Evolutionary conservation across 441 rosid species (phyloP), one percentile per base, ranked within the genome.

Genomic region (Geranium incanum): DNA sequence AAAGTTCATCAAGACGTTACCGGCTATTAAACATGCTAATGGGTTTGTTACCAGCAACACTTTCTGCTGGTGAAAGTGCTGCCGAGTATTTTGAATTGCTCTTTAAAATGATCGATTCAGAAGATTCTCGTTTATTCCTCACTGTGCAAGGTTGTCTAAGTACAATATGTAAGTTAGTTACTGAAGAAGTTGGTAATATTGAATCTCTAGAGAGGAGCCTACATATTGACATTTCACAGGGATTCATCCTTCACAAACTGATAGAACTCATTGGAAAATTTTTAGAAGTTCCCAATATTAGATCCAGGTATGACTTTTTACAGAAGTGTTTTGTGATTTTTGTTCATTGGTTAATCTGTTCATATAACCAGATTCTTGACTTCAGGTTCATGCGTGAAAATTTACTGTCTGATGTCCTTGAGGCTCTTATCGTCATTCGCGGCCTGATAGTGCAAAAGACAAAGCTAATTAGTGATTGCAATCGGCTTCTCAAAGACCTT

Each of bases 391-490:
- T 95, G 99, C 88, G 81, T 43, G 97, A 92, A 71, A 88, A 92
- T 87, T 84, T 92, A 83, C 81, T 97, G 66, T 85, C 92, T n/a
- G 91, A 95, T 82, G 89, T 97, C 79, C 92, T 97, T 36, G 99
- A 97, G 85, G 96, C 97, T 78, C 97, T 97, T 76, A 95, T 92
- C 76, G 96, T 97, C 78, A 97, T 92, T 70, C 95, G 92, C 63
- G 96, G 99, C 76, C 81, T 97, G 81, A 88, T 97, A 78, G 97
- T 97, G 76, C 99, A 97, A 87, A 97, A 97, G 93, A 97, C 99
- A 41, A 97, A 97, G 85, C 81, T 92, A 79, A 97, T 97, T 68
- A 91, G 90, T 84, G 99, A 97, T 78, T 92, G 99, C 84, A 89
- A 92, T 82, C 89, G 85, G 68, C 93, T 92, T 80, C 87, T 95